Evolutionary conservation across 2,329 filamentous ascomycete genomes (phyloP).

Genomic region (Elsinoe perseae): DNA sequence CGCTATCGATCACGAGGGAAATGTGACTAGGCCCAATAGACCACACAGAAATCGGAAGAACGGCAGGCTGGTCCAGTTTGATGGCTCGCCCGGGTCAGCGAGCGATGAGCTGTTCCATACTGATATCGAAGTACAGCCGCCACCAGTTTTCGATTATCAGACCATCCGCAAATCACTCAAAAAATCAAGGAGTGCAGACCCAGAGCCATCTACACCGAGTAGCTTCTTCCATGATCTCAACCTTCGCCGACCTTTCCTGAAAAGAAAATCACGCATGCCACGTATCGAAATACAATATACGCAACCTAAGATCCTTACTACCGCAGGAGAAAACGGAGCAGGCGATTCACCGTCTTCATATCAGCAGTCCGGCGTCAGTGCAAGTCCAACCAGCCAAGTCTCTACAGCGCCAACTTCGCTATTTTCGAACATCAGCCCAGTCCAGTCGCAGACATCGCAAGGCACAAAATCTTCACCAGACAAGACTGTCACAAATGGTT

Average conservation of each 20-base stretch:
- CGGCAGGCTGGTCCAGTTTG: slow-evolving; percentile 6
- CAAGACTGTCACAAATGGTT: not conserved
- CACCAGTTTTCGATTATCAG: not conserved
- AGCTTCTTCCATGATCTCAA: slow-evolving; percentile 6
- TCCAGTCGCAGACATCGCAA: slow-evolving; percentile 24
- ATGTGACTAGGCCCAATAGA: not conserved
- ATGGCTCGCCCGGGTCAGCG: slow-evolving; percentile 1
- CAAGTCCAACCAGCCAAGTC: slow-evolving; percentile 25
- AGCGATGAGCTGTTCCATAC: slow-evolving; percentile 4
- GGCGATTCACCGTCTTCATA: slow-evolving; percentile 12
- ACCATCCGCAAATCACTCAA: slow-evolving; percentile 2
- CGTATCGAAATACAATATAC: not conserved
- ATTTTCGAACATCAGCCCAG: slow-evolving; percentile 22
- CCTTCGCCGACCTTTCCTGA: not conserved
- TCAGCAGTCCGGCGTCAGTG: slow-evolving; percentile 15
- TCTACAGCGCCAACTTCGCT: slow-evolving; percentile 31
- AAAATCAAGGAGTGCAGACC: not conserved
- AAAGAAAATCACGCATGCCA: slow-evolving; percentile 5
- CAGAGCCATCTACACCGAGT: not conserved
- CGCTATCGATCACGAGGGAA: not conserved
- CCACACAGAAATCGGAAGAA: not conserved
- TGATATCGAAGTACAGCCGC: not conserved
- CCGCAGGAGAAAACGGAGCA: slow-evolving; percentile 18
- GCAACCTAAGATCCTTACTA: not conserved
- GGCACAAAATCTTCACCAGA: slow-evolving; percentile 19